Conservation (phyloP, 2,329 filamentous ascomycete species). For the Zelopaecilomyces penicillatus region DNA sequence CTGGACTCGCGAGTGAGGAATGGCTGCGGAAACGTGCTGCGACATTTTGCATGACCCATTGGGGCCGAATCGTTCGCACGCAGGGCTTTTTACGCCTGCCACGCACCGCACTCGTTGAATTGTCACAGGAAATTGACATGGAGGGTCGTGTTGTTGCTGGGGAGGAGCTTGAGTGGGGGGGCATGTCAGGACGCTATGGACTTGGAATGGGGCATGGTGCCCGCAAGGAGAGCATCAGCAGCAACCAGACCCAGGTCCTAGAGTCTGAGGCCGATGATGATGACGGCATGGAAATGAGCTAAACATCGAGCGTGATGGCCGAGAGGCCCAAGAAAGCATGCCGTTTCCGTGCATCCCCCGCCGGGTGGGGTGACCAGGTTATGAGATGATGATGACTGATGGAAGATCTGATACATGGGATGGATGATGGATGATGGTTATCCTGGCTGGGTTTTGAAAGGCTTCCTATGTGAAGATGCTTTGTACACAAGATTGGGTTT, state of each 20-base stretch:
- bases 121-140: constrained; percentile 87
- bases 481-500: too few species aligned
- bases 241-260: constrained; percentile 47
- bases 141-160: constrained; percentile 88
- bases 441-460: too few species aligned
- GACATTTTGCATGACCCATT: constrained; percentile 82
- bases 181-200: constrained; percentile 38
- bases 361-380: too few species aligned
- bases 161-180: constrained; percentile 62
- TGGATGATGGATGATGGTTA: too few species aligned
- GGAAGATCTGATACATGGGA: too few species aligned
- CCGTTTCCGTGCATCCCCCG: background rate
- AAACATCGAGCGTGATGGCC: background rate
- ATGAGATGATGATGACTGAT: too few species aligned
- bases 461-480: too few species aligned
- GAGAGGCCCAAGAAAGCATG: background rate
- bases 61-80: constrained; percentile 88
- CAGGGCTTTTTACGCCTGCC: constrained; percentile 76
- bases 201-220: constrained; percentile 28
- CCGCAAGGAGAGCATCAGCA: constrained; percentile 53
- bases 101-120: constrained; percentile 71
- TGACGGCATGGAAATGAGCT: constrained; percentile 52
- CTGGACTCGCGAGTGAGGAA: constrained; percentile 80
- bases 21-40: constrained; percentile 88
- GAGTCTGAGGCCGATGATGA: constrained; percentile 53